Conservation (phyloP, 2,329 filamentous ascomycete species). For the Paecilomyces fulvus region DNA sequence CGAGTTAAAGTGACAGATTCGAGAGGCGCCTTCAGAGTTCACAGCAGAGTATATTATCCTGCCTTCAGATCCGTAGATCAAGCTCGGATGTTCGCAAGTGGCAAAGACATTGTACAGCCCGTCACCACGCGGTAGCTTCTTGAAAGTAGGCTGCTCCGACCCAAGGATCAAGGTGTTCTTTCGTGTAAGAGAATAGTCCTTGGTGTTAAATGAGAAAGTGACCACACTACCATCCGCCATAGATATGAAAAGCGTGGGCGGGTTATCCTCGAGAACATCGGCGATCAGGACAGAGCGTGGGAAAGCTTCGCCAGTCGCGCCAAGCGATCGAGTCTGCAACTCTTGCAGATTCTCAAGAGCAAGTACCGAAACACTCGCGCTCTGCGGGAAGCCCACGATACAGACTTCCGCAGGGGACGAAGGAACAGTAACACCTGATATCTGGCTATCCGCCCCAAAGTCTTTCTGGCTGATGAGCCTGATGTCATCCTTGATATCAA, state of each 20-base stretch:
- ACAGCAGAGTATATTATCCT: slow-evolving; percentile 89
- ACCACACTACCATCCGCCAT: slow-evolving; percentile 90
- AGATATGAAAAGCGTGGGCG: slow-evolving; percentile 74
- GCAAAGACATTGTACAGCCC: slow-evolving; percentile 75
- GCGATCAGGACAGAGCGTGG: slow-evolving; percentile 75
- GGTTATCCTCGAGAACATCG: slow-evolving; percentile 58
- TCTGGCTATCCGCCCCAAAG: slow-evolving; percentile 61
- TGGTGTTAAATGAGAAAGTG: slow-evolving; percentile 63
- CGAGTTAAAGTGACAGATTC: slow-evolving; percentile 73
- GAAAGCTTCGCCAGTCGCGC: slow-evolving; percentile 62
- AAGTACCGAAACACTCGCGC: slow-evolving; percentile 69
- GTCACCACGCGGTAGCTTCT: slow-evolving; percentile 61
- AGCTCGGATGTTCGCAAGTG: slow-evolving; percentile 84
- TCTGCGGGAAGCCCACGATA: slow-evolving; percentile 80
- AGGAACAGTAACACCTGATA: slow-evolving; percentile 76
- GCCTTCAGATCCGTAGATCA: slow-evolving; percentile 85
- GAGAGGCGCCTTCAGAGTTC: slow-evolving; percentile 75
- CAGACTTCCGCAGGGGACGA: slow-evolving; percentile 56
- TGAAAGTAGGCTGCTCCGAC: slow-evolving; percentile 73
- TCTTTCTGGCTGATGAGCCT: slow-evolving; percentile 50
- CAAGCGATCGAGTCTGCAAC: slow-evolving; percentile 56
- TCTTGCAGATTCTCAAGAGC: slow-evolving; percentile 58
- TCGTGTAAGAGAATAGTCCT: slow-evolving; percentile 56
- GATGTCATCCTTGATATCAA: slow-evolving; percentile 55
- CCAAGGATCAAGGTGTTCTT: slow-evolving; percentile 79